Percentiles rank a stretch among this genome's conserved stretches.
Conservation (phyloP, 176 grass and related monocot species). For the Triticum timopheevii region DNA sequence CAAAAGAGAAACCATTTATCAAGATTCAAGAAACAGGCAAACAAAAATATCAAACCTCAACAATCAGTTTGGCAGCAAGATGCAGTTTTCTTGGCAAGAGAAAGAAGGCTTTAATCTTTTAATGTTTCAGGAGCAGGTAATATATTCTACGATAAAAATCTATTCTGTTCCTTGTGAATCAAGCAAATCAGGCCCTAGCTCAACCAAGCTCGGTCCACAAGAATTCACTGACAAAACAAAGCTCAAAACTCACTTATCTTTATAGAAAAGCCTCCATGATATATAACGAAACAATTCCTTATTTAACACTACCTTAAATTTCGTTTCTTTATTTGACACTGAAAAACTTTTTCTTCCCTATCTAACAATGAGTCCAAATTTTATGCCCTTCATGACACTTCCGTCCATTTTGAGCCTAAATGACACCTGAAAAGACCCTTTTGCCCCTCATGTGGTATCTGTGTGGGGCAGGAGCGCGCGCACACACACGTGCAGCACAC, state of each 20-base stretch:
- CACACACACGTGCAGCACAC: too few relatives aligned
- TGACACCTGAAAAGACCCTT: too few relatives aligned
- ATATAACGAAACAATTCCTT: not conserved
- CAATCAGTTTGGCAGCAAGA: not conserved
- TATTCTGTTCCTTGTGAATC: not conserved
- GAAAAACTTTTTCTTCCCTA: too few relatives aligned
- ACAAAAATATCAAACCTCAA: constrained; percentile 21
- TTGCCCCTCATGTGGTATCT: too few relatives aligned
- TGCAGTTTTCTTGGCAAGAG: not conserved
- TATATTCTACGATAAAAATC: not conserved
- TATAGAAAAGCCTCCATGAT: not conserved
- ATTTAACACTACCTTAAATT: too few relatives aligned
- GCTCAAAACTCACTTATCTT: not conserved
- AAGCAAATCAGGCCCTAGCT: not conserved
- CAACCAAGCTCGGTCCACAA: not conserved
- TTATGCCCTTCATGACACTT: too few relatives aligned
- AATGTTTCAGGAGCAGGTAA: not conserved
- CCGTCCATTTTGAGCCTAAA: too few relatives aligned
- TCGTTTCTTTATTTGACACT: too few relatives aligned
- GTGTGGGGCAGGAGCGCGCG: too few relatives aligned
- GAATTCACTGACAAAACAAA: not conserved
- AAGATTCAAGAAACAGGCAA: constrained; percentile 5
- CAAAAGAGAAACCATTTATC: constrained; percentile 6
- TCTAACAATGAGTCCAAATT: too few relatives aligned
- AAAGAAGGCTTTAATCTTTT: not conserved